Conservation (phyloP, 1,284 basidiomycete genomes). For the Leucocoprinus gongylophorus region DNA sequence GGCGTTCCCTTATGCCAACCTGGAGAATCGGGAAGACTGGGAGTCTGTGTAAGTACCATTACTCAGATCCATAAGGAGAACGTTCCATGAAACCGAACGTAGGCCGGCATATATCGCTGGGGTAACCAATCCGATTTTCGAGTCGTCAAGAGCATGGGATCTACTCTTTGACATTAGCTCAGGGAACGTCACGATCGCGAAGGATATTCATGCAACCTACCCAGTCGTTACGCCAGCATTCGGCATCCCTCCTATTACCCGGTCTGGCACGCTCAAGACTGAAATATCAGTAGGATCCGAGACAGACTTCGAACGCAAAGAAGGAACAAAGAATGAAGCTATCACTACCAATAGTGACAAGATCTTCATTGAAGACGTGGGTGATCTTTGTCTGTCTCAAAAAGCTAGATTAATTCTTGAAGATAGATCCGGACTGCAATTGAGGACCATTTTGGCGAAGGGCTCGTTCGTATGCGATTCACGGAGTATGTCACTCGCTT, state of each 20-base stretch:
- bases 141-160: constrained; percentile 84
- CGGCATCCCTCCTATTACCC: constrained; percentile 39
- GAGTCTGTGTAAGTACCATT: constrained; percentile 64
- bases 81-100: constrained; percentile 1
- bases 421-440: constrained; percentile 31
- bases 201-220: constrained; percentile 64
- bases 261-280: constrained; percentile 54
- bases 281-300: constrained; percentile 55
- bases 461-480: constrained; percentile 38
- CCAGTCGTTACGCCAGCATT: constrained; percentile 39
- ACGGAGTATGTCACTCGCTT: constrained; percentile 40
- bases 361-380: constrained; percentile 87
- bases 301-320: constrained; percentile 49
- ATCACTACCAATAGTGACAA: constrained; percentile 62
- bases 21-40: constrained; percentile 85
- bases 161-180: constrained; percentile 86
- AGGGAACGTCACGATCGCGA: constrained; percentile 79
- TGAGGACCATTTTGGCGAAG: constrained; percentile 41
- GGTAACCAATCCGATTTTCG: constrained; percentile 95
- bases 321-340: constrained; percentile 40
- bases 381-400: constrained; percentile 25
- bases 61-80: background rate
- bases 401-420: background rate
- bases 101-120: constrained; percentile 92
- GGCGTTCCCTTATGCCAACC: constrained; percentile 90